Base-by-base conservation (phyloP, 2,329 filamentous ascomycete species). In the Septoria linicola region DNA sequence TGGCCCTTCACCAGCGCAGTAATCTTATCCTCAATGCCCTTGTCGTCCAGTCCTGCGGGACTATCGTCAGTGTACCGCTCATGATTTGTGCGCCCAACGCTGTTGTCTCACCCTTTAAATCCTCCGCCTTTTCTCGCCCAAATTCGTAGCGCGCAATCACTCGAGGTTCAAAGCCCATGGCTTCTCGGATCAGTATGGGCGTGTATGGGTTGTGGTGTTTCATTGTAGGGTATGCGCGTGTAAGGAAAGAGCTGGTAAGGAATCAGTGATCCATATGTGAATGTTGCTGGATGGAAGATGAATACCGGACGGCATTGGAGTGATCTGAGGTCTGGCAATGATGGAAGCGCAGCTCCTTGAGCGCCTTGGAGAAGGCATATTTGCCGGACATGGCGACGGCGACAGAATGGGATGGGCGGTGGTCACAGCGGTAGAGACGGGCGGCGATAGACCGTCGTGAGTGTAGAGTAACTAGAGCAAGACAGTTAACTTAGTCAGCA, bases 161-260 rank as follows among this genome's bases (percentile, higher is more conserved):
- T 72, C 83, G 87, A 59, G 93, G 92, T 70, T 87, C 77, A 48
- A 88, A 89, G 67, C 88, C 89, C 63, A 82, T 77, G 46, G 92
- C 93, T 78, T 97, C 93, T 69, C 93, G 88, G 67, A 99, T 84
- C 78, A 99, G 79, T 73, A 99, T 97, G 48, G 93, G 93, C 41
- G 82, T 91, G 73, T 88, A 78, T 51, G 93, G 93, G 78, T 99
- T 99, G 80, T 92, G 88, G 80, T 95, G 95, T 84, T 99, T 99
- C 92, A 99, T 97, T 54, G 88, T 93, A 40, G 93, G 93, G 74
- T 99, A 99, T 61, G 90, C 85, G 70, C 89, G 84, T 60, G 85
- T 86, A 61, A 99, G 80, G 76, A 99, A 99, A 23, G 87, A 85
- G 72, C 93, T 96, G 64, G 14, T 8, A 21, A 4, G 11, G 16